These are phyloP conservation scores for Prinsepia uniflora DNA, from an alignment of 306 rosid genomes.

Conservation along the genomic window DNA sequence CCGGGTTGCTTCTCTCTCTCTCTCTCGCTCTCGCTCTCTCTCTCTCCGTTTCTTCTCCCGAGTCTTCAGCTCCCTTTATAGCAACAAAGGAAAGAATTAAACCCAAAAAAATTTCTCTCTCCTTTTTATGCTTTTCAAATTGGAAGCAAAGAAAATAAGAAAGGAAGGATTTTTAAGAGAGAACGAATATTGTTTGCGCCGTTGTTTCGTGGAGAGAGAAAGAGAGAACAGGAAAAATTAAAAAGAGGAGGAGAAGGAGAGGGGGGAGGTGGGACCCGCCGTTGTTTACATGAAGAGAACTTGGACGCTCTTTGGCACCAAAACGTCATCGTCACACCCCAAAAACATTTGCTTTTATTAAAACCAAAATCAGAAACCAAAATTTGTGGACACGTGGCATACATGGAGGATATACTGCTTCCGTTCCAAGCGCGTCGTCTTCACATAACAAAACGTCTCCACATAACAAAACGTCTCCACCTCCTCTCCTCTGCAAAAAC, in stretches of 20 bases:
- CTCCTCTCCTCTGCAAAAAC: not conserved
- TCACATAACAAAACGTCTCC: not conserved
- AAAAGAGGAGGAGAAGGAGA: conserved; percentile 15
- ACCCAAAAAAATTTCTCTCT: not conserved
- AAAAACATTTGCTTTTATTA: conserved; percentile 41
- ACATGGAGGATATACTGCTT: not conserved
- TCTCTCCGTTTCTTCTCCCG: not conserved
- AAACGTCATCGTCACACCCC: conserved; percentile 59
- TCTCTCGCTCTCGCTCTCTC: not conserved
- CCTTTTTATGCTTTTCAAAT: conserved; percentile 1
- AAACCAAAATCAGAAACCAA: too few relatives aligned
- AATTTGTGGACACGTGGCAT: not conserved
- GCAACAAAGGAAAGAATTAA: conserved; percentile 1
- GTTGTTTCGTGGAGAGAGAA: conserved; percentile 52
- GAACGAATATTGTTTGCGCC: conserved; percentile 37
- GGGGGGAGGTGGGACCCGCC: conserved; percentile 46
- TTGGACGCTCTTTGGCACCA: conserved; percentile 71
- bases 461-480: not conserved
- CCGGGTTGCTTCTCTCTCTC: conserved; percentile 11
- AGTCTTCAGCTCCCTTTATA: conserved; percentile 10
- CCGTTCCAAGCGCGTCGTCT: not conserved
- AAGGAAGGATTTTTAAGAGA: conserved; percentile 22
- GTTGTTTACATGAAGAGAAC: conserved; percentile 87
- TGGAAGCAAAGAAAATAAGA: not conserved
- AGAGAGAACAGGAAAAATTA: conserved; percentile 8